phyloP scores from a whole-genome alignment of 768 basidiomycete species.

The Psilocybe tampanensis region DNA sequence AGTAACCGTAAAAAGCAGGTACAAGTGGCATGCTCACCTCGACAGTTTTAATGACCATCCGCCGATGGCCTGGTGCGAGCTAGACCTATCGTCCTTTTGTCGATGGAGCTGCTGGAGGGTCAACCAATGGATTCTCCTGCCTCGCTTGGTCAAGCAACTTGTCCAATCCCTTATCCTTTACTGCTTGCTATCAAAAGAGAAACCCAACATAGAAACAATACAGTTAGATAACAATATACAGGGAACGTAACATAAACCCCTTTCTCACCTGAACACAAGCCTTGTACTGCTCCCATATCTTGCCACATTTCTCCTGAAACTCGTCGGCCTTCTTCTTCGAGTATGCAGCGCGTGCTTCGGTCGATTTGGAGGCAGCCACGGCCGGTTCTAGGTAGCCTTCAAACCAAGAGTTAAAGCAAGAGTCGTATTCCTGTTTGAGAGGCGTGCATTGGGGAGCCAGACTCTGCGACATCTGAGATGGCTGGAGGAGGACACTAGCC shows the following conservation, averaged over 20 bases:
- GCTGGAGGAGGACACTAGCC: not conserved
- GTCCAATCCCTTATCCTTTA: slow-evolving; percentile 76
- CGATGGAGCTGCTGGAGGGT: slow-evolving; percentile 33
- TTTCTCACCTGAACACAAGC: slow-evolving; percentile 85
- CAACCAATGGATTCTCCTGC: slow-evolving; percentile 74
- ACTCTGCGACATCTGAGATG: not conserved
- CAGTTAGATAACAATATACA: not conserved
- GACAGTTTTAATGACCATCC: too few species aligned
- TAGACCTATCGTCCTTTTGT: not conserved
- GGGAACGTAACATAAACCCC: slow-evolving; percentile 27
- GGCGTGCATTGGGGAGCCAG: slow-evolving; percentile 45
- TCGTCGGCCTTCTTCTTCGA: slow-evolving; percentile 83
- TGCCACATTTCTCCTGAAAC: slow-evolving; percentile 85
- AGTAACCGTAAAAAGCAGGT: too few species aligned
- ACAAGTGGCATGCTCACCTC: too few species aligned
- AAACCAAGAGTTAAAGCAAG: slow-evolving; percentile 90
- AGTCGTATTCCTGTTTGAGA: slow-evolving; percentile 87
- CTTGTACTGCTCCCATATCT: slow-evolving; percentile 79
- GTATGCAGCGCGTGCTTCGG: slow-evolving; percentile 56
- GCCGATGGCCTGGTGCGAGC: not conserved
- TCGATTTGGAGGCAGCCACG: slow-evolving; percentile 40
- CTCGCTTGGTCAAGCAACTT: slow-evolving; percentile 78
- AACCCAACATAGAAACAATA: not conserved
- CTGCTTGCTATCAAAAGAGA: slow-evolving; percentile 60
- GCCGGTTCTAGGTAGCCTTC: slow-evolving; percentile 93